Conservation (phyloP, 176 grass and related monocot genomes). For the Tillandsia leiboldiana region DNA sequence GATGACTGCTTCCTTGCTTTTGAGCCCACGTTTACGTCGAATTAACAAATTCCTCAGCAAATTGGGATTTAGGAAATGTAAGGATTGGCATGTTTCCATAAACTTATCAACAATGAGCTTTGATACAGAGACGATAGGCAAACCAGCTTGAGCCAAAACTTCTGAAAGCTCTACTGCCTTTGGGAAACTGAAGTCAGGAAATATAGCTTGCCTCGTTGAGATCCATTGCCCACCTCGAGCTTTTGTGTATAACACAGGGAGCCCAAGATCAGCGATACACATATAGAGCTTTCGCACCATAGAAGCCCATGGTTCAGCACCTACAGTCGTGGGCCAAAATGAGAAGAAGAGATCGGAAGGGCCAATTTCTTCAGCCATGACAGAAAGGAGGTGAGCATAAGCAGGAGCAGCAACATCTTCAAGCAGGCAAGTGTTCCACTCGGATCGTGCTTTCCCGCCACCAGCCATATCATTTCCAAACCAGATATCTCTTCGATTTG, state of each 20-base stretch:
- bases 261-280: slow-evolving; percentile 65
- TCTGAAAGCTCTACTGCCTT: slow-evolving; percentile 62
- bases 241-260: slow-evolving; percentile 78
- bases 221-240: slow-evolving; percentile 92
- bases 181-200: slow-evolving; percentile 80
- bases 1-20: slow-evolving; percentile 64
- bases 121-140: slow-evolving; percentile 68
- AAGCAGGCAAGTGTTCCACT: slow-evolving; percentile 88
- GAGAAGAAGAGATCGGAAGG: slow-evolving; percentile 69
- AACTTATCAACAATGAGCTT: slow-evolving; percentile 78
- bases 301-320: slow-evolving; percentile 84
- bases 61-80: slow-evolving; percentile 81
- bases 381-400: slow-evolving; percentile 74
- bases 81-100: slow-evolving; percentile 51
- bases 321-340: slow-evolving; percentile 69
- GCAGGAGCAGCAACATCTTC: slow-evolving; percentile 88
- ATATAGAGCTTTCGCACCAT: slow-evolving; percentile 77
- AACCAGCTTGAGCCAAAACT: slow-evolving; percentile 72
- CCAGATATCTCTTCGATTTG: slow-evolving; percentile 99
- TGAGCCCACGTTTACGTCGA: slow-evolving; percentile 64
- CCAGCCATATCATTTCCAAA: slow-evolving; percentile 94
- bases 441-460: slow-evolving; percentile 81
- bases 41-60: slow-evolving; percentile 84
- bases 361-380: slow-evolving; percentile 70
- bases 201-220: slow-evolving; percentile 85